A percentile compares a stretch with the other conserved stretches of the same genome.
Evolutionary conservation across 1,284 basidiomycete genomes (phyloP).

Genomic region (Tetrapyrgos nigripes): DNA sequence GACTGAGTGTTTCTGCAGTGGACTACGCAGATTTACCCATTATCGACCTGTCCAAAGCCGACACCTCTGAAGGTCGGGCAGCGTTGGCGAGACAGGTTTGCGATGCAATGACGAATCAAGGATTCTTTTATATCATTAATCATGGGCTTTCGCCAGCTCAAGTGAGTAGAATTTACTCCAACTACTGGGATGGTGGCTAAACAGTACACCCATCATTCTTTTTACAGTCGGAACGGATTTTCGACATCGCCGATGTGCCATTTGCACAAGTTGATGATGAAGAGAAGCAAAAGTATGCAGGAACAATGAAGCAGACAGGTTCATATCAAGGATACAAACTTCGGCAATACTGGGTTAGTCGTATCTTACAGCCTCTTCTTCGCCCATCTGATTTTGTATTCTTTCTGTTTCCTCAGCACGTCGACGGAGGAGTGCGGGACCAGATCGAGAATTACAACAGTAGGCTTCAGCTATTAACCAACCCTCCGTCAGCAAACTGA

Average conservation of each 20-base stretch:
- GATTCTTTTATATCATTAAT: conserved; percentile 68
- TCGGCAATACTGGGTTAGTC: conserved; percentile 56
- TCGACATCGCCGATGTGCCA: conserved; percentile 68
- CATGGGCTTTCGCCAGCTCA: conserved; percentile 56
- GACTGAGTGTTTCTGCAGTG: conserved; percentile 48
- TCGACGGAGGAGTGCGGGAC: conserved; percentile 61
- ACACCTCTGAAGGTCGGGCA: conserved; percentile 50
- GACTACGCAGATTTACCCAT: conserved; percentile 71
- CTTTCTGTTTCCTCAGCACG: conserved; percentile 42
- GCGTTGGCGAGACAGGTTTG: conserved; percentile 55
- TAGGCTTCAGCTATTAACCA: conserved; percentile 28
- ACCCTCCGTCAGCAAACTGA: not conserved
- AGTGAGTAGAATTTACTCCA: conserved; percentile 31
- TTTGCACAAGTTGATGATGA: conserved; percentile 56
- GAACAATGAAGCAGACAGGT: conserved; percentile 54
- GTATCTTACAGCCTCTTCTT: conserved; percentile 2
- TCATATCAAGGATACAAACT: conserved; percentile 67
- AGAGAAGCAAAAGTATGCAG: conserved; percentile 61
- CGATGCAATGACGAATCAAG: conserved; percentile 63
- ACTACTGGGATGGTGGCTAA: not conserved
- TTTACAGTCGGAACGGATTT: conserved; percentile 55
- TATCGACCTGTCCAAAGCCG: conserved; percentile 63
- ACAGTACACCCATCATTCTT: not conserved
- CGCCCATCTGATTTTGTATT: not conserved
- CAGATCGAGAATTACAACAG: conserved; percentile 65